A percentile compares a stretch with the other conserved stretches of the same genome.
phyloP scores from a whole-genome alignment of 2,329 filamentous ascomycete genomes.

The Incumbomyces delicatus region DNA sequence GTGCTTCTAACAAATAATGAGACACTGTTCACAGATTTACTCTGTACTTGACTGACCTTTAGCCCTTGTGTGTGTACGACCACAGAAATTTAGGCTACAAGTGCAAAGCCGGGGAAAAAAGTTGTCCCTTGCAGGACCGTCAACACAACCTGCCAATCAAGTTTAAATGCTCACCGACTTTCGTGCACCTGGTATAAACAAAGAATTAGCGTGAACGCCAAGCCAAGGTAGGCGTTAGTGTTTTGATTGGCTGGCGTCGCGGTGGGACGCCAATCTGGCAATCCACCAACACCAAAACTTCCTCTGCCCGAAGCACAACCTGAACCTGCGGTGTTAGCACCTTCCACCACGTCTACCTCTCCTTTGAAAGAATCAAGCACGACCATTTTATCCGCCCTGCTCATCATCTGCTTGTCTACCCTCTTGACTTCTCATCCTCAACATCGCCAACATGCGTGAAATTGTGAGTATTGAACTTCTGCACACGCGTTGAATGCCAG shows the following conservation, averaged over 20 bases:
- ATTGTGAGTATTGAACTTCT: constrained; percentile 48
- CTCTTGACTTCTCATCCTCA: neutral
- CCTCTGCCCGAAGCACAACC: neutral
- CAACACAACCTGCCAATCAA: neutral
- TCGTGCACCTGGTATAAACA: neutral
- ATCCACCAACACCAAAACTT: constrained; percentile 1
- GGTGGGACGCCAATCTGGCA: neutral
- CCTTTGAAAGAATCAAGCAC: constrained; percentile 6
- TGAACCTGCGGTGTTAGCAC: constrained; percentile 1
- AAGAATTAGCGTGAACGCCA: neutral
- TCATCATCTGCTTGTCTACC: constrained; percentile 4
- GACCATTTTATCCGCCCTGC: neutral
- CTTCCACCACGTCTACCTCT: constrained; percentile 7
- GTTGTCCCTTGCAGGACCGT: neutral
- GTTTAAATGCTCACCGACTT: constrained; percentile 3
- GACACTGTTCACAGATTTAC: too few relatives aligned
- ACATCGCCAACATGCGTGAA: constrained; percentile 57
- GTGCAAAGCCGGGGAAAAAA: neutral
- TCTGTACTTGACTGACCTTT: too few relatives aligned
- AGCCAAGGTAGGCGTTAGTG: neutral
- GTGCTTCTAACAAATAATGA: too few relatives aligned
- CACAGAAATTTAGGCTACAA: neutral
- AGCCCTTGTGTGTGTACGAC: neutral
- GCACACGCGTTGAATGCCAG: neutral
- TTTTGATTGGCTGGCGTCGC: neutral